These are phyloP conservation scores for Margaritispora aquatica DNA, from an alignment of 495 filamentous ascomycete genomes.

Conservation along the genomic window DNA sequence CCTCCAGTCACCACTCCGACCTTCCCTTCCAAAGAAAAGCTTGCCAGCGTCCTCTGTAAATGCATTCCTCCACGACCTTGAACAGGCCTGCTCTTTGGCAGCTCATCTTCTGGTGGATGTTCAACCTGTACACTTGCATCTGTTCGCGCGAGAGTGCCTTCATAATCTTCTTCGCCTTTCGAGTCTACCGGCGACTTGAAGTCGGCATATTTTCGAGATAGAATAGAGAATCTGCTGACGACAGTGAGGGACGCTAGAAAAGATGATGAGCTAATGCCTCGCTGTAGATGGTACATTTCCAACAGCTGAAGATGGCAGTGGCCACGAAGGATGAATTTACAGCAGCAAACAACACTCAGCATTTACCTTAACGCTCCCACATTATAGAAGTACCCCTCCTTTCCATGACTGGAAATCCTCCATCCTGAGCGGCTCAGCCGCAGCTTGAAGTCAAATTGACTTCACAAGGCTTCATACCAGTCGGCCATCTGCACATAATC, in stretches of 20 bases:
- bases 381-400: too few relatives aligned
- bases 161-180: background rate
- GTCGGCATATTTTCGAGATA: background rate
- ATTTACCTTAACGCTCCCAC: background rate
- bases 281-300: background rate
- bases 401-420: too few relatives aligned
- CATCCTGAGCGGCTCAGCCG: background rate
- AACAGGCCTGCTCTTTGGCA: slow-evolving; percentile 58
- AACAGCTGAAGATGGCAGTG: background rate
- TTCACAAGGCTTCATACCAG: background rate
- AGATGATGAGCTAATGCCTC: background rate
- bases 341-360: background rate
- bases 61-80: slow-evolving; percentile 62
- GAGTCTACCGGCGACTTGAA: background rate
- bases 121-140: slow-evolving; percentile 66
- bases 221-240: background rate
- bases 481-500: background rate
- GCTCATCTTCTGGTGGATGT: slow-evolving; percentile 61
- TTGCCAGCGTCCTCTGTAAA: slow-evolving; percentile 47
- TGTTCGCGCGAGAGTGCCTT: slow-evolving; percentile 57
- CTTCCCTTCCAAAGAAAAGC: slow-evolving; percentile 44
- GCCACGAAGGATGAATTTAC: background rate
- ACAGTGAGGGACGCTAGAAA: background rate
- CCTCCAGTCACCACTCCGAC: slow-evolving; percentile 46
- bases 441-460: background rate